Percentiles rank a stretch among this genome's conserved stretches.
Conservation (phyloP, 148 eudicot species). For the Polygonum maritimum region DNA sequence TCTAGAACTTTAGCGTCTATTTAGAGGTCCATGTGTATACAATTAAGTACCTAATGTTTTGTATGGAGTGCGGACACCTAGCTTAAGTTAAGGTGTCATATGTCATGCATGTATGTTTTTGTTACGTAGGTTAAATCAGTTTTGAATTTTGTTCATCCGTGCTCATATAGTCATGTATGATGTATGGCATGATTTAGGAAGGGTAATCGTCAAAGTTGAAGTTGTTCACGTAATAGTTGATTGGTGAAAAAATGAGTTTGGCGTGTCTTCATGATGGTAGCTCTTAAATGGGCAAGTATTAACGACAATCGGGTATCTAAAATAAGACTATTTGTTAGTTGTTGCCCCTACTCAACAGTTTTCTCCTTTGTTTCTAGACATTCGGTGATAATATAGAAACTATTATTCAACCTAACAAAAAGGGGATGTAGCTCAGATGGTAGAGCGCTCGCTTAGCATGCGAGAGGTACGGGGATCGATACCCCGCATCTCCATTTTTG, state of each 20-base stretch:
- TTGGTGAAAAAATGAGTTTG: not conserved
- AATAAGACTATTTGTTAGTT: too few species aligned
- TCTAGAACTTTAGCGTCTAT: not conserved
- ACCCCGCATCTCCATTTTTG: constrained; percentile 77
- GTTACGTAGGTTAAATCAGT: not conserved
- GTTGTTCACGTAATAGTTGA: not conserved
- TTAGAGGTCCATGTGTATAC: not conserved
- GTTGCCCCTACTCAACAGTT: too few species aligned
- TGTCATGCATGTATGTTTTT: not conserved
- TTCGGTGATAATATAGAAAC: too few species aligned
- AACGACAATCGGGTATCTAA: too few species aligned
- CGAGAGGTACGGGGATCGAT: constrained; percentile 99
- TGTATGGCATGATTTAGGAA: not conserved
- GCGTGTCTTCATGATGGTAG: not conserved
- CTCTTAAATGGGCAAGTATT: too few species aligned
- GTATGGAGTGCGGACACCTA: not conserved
- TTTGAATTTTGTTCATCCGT: not conserved
- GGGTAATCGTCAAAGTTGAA: not conserved
- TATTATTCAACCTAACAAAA: not conserved
- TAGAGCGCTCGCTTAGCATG: constrained; percentile 99
- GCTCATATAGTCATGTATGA: not conserved
- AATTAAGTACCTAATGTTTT: not conserved
- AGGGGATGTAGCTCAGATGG: constrained; percentile 99
- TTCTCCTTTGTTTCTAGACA: too few species aligned
- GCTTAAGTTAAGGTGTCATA: not conserved